Evolutionary conservation across 2,329 filamentous ascomycete genomes (phyloP).

Genomic region (Fusarium humuli): DNA sequence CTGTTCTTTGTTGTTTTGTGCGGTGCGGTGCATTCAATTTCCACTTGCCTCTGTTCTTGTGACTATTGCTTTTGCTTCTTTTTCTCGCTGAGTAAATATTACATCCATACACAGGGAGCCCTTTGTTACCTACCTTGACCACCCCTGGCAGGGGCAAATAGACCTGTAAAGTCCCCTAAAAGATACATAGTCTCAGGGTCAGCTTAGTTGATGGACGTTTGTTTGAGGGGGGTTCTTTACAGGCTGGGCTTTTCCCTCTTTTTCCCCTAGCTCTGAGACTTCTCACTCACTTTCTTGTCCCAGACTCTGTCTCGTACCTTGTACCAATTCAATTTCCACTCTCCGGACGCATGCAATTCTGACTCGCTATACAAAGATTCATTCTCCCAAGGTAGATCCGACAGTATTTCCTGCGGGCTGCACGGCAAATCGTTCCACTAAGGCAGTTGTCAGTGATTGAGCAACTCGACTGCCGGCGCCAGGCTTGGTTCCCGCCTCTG

Average conservation of each 20-base stretch:
- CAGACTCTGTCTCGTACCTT: constrained; percentile 22
- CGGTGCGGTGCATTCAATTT: constrained; percentile 11
- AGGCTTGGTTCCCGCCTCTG: constrained; percentile 35
- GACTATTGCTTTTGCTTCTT: constrained; percentile 16
- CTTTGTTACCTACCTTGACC: constrained; percentile 20
- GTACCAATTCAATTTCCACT: constrained; percentile 34
- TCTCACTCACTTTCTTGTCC: constrained; percentile 11
- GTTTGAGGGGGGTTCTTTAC: constrained; percentile 7
- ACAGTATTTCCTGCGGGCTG: constrained; percentile 5
- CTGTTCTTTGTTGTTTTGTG: constrained; percentile 3
- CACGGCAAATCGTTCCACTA: constrained; percentile 34
- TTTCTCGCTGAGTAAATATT: constrained; percentile 12
- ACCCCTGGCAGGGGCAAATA: not conserved
- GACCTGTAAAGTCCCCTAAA: constrained; percentile 27
- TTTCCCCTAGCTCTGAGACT: constrained; percentile 29
- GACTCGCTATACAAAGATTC: constrained; percentile 36
- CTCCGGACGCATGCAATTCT: constrained; percentile 26
- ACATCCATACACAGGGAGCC: constrained; percentile 7
- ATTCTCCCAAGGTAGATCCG: constrained; percentile 28
- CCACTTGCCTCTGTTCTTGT: constrained; percentile 17
- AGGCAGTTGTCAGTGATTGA: constrained; percentile 19
- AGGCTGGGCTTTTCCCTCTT: constrained; percentile 26
- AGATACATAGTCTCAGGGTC: not conserved
- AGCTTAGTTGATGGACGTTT: not conserved
- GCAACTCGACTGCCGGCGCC: constrained; percentile 36